A percentile compares a stretch with the other conserved stretches of the same genome.
phyloP scores from a whole-genome alignment of 73 alveolate species.

The Blepharisma stoltei region DNA sequence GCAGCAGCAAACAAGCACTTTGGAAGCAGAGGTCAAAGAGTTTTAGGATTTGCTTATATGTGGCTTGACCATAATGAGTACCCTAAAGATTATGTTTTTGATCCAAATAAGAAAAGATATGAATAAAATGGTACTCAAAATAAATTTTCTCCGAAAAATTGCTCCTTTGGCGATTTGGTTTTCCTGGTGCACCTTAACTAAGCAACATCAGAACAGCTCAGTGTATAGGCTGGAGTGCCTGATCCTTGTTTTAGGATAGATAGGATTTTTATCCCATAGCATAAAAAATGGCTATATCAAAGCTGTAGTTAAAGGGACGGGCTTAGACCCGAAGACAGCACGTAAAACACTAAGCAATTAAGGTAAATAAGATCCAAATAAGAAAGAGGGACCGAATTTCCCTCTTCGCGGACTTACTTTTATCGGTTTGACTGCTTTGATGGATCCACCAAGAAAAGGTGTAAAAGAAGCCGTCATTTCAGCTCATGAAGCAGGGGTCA shows the following conservation, averaged over 20 bases:
- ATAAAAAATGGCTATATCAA: too few relatives aligned
- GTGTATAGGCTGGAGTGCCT: too few relatives aligned
- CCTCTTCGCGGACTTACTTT: constrained; percentile 65
- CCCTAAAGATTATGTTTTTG: constrained; percentile 38
- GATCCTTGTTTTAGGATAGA: too few relatives aligned
- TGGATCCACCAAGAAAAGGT: constrained; percentile 95
- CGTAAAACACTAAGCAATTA: too few relatives aligned
- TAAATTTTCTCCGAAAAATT: too few relatives aligned
- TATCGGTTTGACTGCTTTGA: constrained; percentile 83
- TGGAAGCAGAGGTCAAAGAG: constrained; percentile 86
- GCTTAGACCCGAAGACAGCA: too few relatives aligned
- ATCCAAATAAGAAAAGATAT: constrained; percentile 35
- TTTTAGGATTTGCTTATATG: constrained; percentile 68
- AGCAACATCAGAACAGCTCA: too few relatives aligned
- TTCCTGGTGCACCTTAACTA: too few relatives aligned
- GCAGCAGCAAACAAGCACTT: constrained; percentile 52
- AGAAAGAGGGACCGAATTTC: constrained; percentile 56
- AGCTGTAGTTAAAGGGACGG: too few relatives aligned
- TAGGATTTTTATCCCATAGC: too few relatives aligned
- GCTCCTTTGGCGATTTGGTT: too few relatives aligned
- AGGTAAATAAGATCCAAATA: constrained; percentile 39
- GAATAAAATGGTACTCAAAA: too few relatives aligned
- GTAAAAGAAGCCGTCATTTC: constrained; percentile 78
- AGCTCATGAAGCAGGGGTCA: constrained; percentile 80
- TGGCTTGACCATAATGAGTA: constrained; percentile 48